A percentile compares a stretch with the other conserved stretches of the same genome.
Evolutionary conservation across 805 yeast genomes (phyloP).

Genomic region (Pichia californica): DNA sequence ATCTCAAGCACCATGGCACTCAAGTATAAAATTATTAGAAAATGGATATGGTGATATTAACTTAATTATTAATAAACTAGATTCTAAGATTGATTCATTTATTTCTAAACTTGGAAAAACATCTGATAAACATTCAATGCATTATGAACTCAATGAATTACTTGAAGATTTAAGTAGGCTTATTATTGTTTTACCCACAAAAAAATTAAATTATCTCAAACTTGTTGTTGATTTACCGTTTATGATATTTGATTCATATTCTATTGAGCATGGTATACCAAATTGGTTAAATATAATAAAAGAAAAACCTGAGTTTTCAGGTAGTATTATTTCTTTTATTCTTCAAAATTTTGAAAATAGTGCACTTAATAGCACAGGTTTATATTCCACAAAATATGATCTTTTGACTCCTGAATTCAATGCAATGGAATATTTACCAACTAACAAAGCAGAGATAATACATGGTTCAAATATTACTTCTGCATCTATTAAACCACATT

Average conservation of each 20-base stretch:
- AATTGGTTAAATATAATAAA: constrained; percentile 77
- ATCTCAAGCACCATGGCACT: constrained; percentile 70
- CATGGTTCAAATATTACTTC: constrained; percentile 45
- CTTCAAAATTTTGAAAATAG: constrained; percentile 63
- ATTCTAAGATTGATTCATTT: constrained; percentile 11
- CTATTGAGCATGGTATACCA: constrained; percentile 60
- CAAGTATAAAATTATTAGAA: constrained; percentile 5
- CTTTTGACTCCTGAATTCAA: constrained; percentile 51
- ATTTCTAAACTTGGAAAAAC: neutral
- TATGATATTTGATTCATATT: constrained; percentile 47
- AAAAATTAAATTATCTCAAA: constrained; percentile 41
- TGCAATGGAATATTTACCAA: constrained; percentile 86
- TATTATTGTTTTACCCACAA: constrained; percentile 32
- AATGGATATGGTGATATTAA: constrained; percentile 32
- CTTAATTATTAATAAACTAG: constrained; percentile 16
- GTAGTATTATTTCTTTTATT: constrained; percentile 61
- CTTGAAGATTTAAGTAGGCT: constrained; percentile 38
- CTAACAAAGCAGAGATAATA: constrained; percentile 54
- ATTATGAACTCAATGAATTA: constrained; percentile 33
- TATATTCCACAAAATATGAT: constrained; percentile 56
- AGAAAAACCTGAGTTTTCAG: constrained; percentile 53
- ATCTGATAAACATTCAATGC: constrained; percentile 5
- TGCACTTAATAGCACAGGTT: constrained; percentile 52
- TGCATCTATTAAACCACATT: constrained; percentile 55
- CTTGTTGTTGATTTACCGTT: constrained; percentile 68